Percentiles rank a stretch among this genome's conserved stretches.
These are phyloP conservation scores for Penicillium silybi DNA, from an alignment of 495 filamentous ascomycete species.

Conservation along the genomic window DNA sequence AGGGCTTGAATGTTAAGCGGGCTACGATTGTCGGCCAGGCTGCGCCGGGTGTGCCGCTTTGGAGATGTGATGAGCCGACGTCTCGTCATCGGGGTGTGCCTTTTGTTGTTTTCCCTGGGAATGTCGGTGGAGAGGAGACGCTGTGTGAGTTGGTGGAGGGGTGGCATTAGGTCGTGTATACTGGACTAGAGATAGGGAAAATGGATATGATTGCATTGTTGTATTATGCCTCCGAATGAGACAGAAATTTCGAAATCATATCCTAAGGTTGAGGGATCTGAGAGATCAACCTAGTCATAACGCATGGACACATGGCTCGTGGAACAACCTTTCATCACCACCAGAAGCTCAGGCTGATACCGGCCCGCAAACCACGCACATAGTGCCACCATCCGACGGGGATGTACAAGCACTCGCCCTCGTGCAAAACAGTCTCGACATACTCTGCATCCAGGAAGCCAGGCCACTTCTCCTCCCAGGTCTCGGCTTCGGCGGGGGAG, in stretches of 20 bases:
- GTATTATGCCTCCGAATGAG: not conserved
- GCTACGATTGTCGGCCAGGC: constrained; percentile 52
- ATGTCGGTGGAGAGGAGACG: constrained; percentile 50
- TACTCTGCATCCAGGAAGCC: constrained; percentile 58
- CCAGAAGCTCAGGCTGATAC: constrained; percentile 98
- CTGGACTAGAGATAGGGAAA: not conserved
- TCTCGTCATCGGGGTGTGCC: constrained; percentile 44
- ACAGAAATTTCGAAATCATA: no score
- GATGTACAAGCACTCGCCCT: constrained; percentile 86
- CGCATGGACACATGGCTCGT: not conserved
- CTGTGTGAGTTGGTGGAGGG: constrained; percentile 37
- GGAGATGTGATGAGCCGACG: constrained; percentile 49
- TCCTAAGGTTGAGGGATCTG: no score
- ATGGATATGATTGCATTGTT: not conserved
- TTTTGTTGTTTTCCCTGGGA: constrained; percentile 55
- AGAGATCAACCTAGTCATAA: not conserved
- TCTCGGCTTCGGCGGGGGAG: constrained; percentile 42
- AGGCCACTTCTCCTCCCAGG: constrained; percentile 53
- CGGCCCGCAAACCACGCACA: constrained; percentile 77
- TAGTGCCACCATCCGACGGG: constrained; percentile 99
- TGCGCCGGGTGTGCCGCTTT: constrained; percentile 51
- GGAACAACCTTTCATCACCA: constrained; percentile 49
- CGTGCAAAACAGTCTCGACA: constrained; percentile 72
- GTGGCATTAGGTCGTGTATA: constrained; percentile 24
- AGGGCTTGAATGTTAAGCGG: constrained; percentile 48